Conservation (phyloP, 1,284 basidiomycete genomes). For the Trametes versicolor region DNA sequence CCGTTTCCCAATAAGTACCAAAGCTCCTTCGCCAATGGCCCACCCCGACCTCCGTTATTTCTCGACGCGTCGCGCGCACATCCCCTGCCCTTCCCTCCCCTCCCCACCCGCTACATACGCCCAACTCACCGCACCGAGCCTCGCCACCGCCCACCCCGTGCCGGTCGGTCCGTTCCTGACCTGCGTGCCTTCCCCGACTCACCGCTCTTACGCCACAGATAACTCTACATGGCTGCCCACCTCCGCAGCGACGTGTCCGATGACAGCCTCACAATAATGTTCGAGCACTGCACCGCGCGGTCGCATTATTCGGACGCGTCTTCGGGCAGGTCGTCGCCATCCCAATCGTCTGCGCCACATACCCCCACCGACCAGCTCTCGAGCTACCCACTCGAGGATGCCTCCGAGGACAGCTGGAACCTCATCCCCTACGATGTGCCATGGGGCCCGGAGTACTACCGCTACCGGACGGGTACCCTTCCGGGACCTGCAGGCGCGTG, state of each 20-base stretch:
- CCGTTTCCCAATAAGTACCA: conserved; percentile 19
- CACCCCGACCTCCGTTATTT: conserved; percentile 13
- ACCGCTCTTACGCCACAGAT: conserved; percentile 1
- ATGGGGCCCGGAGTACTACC: conserved; percentile 51
- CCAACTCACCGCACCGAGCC: not conserved
- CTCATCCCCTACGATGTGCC: conserved; percentile 54
- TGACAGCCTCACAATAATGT: conserved; percentile 33
- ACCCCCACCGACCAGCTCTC: conserved; percentile 27
- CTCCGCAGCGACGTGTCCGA: conserved; percentile 6
- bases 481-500: conserved; percentile 53
- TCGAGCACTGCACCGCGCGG: conserved; percentile 32
- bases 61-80: not conserved
- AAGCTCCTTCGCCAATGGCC: conserved; percentile 21
- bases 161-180: conserved; percentile 5
- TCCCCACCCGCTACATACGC: not conserved
- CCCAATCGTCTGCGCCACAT: conserved; percentile 23
- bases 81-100: not conserved
- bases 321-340: conserved; percentile 30
- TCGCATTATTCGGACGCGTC: conserved; percentile 12
- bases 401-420: conserved; percentile 49
- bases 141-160: not conserved
- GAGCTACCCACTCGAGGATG: conserved; percentile 30
- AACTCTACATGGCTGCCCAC: conserved; percentile 12
- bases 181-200: conserved; percentile 1
- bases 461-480: conserved; percentile 50